Evolutionary conservation across 371 early-diverging fungal species (phyloP).

Genomic region (Mortierella sp.): DNA sequence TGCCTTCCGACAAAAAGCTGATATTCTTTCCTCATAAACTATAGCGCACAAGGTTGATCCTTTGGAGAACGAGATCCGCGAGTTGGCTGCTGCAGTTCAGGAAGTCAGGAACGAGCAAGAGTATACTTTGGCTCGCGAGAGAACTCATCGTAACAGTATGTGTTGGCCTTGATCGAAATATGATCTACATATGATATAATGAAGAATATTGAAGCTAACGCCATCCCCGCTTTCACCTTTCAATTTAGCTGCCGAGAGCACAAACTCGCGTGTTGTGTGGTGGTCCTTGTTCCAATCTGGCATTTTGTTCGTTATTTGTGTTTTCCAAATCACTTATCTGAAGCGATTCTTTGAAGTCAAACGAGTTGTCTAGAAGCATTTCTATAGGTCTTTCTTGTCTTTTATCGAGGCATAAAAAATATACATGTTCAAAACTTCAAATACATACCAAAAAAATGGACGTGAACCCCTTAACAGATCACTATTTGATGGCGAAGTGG

Average conservation of each 20-base stretch:
- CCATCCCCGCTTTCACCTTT: background rate
- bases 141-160: conserved; percentile 79
- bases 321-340: conserved; percentile 80
- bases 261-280: conserved; percentile 83
- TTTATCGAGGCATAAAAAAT: too few species aligned
- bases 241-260: conserved; percentile 78
- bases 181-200: background rate
- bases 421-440: too few species aligned
- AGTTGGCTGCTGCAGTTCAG: conserved; percentile 73
- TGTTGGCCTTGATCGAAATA: conserved; percentile 1
- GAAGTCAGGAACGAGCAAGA: conserved; percentile 81
- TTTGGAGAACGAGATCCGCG: conserved; percentile 74
- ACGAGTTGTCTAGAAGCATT: conserved; percentile 69
- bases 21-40: background rate
- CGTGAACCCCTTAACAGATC: background rate
- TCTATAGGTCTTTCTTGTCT: too few species aligned
- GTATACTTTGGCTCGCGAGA: conserved; percentile 79
- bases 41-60: conserved; percentile 65
- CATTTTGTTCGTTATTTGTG: conserved; percentile 72
- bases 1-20: background rate
- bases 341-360: conserved; percentile 85
- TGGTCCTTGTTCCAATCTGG: conserved; percentile 80
- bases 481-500: too few species aligned
- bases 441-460: too few species aligned
- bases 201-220: background rate